These are phyloP conservation scores for Yamadazyma tumulicola DNA, from an alignment of 805 yeast species.

Conservation along the genomic window DNA sequence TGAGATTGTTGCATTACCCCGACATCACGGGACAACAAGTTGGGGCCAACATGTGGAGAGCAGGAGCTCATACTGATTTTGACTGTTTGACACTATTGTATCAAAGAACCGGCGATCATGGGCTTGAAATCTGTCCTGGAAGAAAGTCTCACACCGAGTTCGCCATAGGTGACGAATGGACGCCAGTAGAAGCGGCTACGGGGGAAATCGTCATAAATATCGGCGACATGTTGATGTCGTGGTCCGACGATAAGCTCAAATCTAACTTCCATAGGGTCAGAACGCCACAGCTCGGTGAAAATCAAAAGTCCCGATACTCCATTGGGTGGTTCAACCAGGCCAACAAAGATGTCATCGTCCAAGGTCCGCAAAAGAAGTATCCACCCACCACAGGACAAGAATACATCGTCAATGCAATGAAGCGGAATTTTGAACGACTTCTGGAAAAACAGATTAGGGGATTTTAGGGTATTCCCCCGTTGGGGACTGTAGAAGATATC, in stretches of 20 bases:
- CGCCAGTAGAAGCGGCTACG: slow-evolving; percentile 27
- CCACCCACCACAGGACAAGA: slow-evolving; percentile 23
- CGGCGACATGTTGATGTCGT: slow-evolving; percentile 38
- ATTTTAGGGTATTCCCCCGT: no score
- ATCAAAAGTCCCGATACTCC: slow-evolving; percentile 25
- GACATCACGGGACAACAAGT: slow-evolving; percentile 21
- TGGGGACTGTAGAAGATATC: no score
- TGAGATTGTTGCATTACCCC: slow-evolving; percentile 29
- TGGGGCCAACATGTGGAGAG: slow-evolving; percentile 27
- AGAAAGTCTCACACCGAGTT: slow-evolving; percentile 31
- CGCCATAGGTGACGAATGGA: slow-evolving; percentile 32
- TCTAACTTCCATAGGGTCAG: slow-evolving; percentile 35
- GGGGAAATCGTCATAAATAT: slow-evolving; percentile 34
- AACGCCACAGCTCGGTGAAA: slow-evolving; percentile 22
- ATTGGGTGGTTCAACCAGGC: slow-evolving; percentile 36
- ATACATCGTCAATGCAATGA: slow-evolving; percentile 32
- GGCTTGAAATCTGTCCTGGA: slow-evolving; percentile 35
- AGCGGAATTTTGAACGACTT: slow-evolving; percentile 18
- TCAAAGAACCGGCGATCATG: slow-evolving; percentile 33
- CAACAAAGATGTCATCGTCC: slow-evolving; percentile 20
- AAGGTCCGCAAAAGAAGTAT: slow-evolving; percentile 15
- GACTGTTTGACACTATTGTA: slow-evolving; percentile 31
- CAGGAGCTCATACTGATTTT: slow-evolving; percentile 37
- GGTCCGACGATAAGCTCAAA: slow-evolving; percentile 28
- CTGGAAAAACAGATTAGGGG: background rate